Base-by-base conservation (phyloP, 495 filamentous ascomycete species). In the Rostrohypoxylon terebratum region DNA sequence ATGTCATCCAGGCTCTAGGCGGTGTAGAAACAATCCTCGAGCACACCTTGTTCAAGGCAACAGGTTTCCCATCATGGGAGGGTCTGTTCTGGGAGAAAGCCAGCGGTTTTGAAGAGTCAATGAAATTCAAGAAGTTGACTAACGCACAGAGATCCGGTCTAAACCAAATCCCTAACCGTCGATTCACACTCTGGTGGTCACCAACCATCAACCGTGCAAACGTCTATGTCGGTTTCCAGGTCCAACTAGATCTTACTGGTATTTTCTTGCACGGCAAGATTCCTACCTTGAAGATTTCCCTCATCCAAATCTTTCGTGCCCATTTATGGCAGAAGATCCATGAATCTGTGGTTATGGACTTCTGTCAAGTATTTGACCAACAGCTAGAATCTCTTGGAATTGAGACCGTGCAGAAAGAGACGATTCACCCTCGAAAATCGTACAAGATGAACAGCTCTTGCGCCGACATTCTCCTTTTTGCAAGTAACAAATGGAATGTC, bases 361-460 rank as follows among this genome's bases (percentile, higher is more conserved):
- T 98, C 76, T 99, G 96, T 77, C 96, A 99, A 79, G 96, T 98
- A n/a, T 97, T 99, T 75, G 96, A 99, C 74, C 96, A 98, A 75
- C 95, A 99, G 79, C 81, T 99, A 62, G 96, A 98, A 80, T 93
- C 95, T 54, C 85, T 99, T 51, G 94, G 96, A 58, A 97, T 99
- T 68, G 96, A 99, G 81, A 96, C 96, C 3, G 96, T 99, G 16
- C 96, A 99, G 79, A 99, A 99, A 83, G 96, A 99, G 83, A 98
- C 96, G 0, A 99, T 99, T 73, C 96, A 99, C 86, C 96, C 96
- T 47, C 89, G 96, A 87, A 99, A 99, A 81, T 98, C 96, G 0
- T 99, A 99, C 87, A 99, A 99, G 88, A 99, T 99, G 96, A 99
- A 99, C 86, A 98, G 94, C 79, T 98, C 96, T 47, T 99, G 96